These are phyloP conservation scores for Ziziphus jujuba DNA, from an alignment of 306 rosid species.

Conservation along the genomic window DNA sequence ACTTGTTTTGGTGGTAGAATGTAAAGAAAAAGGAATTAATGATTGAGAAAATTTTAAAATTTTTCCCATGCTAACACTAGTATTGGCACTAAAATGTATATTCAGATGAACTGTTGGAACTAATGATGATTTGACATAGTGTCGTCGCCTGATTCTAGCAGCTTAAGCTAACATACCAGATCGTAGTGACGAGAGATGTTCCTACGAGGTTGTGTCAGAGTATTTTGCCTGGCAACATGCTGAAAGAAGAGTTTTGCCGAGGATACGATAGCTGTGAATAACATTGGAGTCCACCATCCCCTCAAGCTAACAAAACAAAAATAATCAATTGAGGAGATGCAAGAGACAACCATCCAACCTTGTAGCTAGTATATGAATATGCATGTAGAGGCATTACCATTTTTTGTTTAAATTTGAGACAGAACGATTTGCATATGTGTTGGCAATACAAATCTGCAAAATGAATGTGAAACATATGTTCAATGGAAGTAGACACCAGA, in stretches of 20 bases:
- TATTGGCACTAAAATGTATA: no score
- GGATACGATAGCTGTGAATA: constrained; percentile 66
- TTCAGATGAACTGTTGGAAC: no score
- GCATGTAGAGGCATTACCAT: no score
- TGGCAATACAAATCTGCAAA: constrained; percentile 84
- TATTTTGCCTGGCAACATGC: constrained; percentile 70
- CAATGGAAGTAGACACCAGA: no score
- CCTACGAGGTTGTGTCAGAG: constrained; percentile 82
- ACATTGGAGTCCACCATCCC: constrained; percentile 95
- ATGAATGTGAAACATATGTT: no score
- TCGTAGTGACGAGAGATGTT: no score
- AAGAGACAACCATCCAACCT: not conserved
- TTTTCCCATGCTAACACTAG: no score
- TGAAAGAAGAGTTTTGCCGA: constrained; percentile 74
- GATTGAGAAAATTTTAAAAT: not conserved
- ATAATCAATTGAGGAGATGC: not conserved
- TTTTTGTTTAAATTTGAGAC: constrained; percentile 25
- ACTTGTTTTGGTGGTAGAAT: not conserved
- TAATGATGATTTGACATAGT: no score
- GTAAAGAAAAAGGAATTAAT: not conserved
- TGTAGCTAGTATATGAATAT: no score
- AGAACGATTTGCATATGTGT: constrained; percentile 56
- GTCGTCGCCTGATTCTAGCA: not conserved
- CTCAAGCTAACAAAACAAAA: constrained; percentile 32
- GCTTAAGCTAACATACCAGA: constrained; percentile 29